Conservation (phyloP, 1,284 basidiomycete species). For the Cutaneotrichosporon daszewskae region DNA sequence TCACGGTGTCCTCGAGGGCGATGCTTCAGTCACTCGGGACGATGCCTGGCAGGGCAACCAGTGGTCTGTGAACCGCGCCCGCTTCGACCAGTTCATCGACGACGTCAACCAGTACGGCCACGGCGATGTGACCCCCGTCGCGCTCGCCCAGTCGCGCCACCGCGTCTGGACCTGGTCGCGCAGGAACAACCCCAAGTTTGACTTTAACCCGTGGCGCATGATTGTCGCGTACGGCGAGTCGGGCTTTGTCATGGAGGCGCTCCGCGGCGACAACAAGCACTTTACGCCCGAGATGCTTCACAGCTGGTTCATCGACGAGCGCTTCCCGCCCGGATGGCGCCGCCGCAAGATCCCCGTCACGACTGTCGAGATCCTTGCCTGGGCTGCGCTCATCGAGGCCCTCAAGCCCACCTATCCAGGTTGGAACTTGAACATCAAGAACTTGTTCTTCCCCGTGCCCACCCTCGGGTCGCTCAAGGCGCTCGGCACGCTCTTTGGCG, state of each 20-base stretch:
- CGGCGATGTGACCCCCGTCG: constrained; percentile 6
- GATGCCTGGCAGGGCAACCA: constrained; percentile 14
- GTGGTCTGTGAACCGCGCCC: constrained; percentile 7
- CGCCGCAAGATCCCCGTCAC: constrained; percentile 14
- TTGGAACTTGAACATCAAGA: constrained; percentile 11
- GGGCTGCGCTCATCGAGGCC: constrained; percentile 8
- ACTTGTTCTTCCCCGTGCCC: constrained; percentile 13
- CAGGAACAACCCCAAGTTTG: constrained; percentile 12
- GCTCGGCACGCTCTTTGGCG: background rate
- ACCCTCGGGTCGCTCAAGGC: constrained; percentile 2
- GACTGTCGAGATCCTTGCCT: constrained; percentile 12
- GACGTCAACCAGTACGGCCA: constrained; percentile 6
- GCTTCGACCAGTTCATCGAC: constrained; percentile 5
- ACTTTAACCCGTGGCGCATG: constrained; percentile 23
- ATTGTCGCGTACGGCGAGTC: constrained; percentile 20
- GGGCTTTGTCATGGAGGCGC: constrained; percentile 12
- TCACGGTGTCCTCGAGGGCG: constrained; percentile 19
- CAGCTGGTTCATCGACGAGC: constrained; percentile 16
- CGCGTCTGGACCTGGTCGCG: constrained; percentile 11
- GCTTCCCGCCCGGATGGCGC: constrained; percentile 18
- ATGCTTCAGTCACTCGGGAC: constrained; percentile 18
- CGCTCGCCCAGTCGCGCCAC: constrained; percentile 10
- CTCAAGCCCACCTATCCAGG: constrained; percentile 14
- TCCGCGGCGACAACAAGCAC: constrained; percentile 9
- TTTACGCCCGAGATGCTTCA: constrained; percentile 11